Evolutionary conservation across 2,329 filamentous ascomycete species (phyloP).

Genomic region (Paramyrothecium roridum): DNA sequence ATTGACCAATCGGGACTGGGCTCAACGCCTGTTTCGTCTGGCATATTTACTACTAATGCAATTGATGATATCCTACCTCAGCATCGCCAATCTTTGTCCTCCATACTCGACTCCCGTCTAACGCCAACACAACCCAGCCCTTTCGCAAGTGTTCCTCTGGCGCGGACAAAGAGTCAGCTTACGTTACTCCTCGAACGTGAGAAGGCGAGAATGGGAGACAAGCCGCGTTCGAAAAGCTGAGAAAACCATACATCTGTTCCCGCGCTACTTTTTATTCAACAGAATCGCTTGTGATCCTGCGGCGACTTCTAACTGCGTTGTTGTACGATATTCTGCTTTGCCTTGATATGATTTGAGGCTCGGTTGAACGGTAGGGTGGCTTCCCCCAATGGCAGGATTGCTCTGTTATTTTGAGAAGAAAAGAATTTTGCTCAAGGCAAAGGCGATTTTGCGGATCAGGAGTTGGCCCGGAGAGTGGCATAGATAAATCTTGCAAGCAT

Average conservation of each 20-base stretch:
- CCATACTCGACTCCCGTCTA: conserved; percentile 34
- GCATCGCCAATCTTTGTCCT: conserved; percentile 14
- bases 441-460: too few species aligned
- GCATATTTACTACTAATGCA: conserved; percentile 10
- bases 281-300: too few species aligned
- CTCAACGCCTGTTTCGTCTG: conserved; percentile 22
- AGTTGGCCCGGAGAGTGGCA: too few species aligned
- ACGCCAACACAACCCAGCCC: conserved; percentile 47
- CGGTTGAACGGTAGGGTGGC: too few species aligned
- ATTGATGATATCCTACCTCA: conserved; percentile 20
- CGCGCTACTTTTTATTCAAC: not conserved
- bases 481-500: too few species aligned
- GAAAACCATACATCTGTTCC: not conserved
- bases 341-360: too few species aligned
- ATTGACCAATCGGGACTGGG: conserved; percentile 33
- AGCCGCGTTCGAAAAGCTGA: conserved; percentile 19
- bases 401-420: too few species aligned
- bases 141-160: conserved; percentile 44
- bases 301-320: too few species aligned
- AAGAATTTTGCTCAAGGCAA: too few species aligned
- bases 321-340: too few species aligned
- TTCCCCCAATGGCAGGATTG: too few species aligned
- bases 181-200: conserved; percentile 55
- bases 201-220: conserved; percentile 31
- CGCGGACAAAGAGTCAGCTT: conserved; percentile 59